phyloP scores from a whole-genome alignment of 257 asterid species.

The Ophiorrhiza pumila region DNA sequence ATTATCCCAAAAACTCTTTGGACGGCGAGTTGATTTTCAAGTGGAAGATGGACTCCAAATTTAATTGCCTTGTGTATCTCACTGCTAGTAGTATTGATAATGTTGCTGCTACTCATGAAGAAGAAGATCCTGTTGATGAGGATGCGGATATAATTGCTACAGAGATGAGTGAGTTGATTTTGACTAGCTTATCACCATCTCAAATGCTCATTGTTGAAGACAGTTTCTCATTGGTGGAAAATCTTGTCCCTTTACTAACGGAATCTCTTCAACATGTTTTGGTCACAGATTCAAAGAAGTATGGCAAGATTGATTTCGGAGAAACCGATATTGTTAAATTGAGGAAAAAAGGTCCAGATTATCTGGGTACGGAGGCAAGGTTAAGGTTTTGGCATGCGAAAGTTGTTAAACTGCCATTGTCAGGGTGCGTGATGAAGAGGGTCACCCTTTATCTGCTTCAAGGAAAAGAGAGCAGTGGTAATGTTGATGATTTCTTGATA shows the following conservation, averaged over 20 bases:
- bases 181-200: not conserved
- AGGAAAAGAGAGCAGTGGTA: not conserved
- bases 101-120: not conserved
- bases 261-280: not conserved
- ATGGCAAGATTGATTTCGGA: not conserved
- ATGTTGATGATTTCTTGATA: not conserved
- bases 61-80: not conserved
- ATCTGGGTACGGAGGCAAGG: not conserved
- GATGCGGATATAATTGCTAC: not conserved
- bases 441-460: not conserved
- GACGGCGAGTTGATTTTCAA: not conserved
- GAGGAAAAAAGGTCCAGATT: not conserved
- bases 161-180: not conserved
- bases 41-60: not conserved
- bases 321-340: not conserved
- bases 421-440: not conserved
- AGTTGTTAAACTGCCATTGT: not conserved
- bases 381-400: not conserved
- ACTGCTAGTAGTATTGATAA: not conserved
- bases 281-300: not conserved
- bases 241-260: not conserved
- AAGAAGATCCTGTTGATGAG: not conserved
- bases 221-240: not conserved
- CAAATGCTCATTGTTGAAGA: not conserved
- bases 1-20: not conserved